These are phyloP conservation scores for Malbranchea zuffiana DNA, from an alignment of 2,329 filamentous ascomycete species.

Conservation along the genomic window DNA sequence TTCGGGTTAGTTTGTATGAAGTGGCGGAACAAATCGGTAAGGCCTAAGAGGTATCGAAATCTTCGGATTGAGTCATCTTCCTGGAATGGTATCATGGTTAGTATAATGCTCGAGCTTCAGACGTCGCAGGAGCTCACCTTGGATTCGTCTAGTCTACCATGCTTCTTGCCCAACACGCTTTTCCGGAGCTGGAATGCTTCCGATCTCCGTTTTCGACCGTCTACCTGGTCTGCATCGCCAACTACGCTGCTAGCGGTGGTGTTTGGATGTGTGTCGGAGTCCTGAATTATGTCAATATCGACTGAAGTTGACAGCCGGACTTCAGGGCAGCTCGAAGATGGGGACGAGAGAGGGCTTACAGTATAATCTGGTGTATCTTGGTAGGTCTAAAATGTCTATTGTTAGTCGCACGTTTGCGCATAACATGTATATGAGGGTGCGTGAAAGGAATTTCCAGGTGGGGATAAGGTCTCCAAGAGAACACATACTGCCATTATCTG, in stretches of 20 bases:
- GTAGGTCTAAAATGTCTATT: slow-evolving; percentile 30
- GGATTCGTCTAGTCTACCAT: slow-evolving; percentile 79
- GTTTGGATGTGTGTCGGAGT: slow-evolving; percentile 56
- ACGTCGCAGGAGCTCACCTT: slow-evolving; percentile 48
- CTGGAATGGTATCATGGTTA: slow-evolving; percentile 36
- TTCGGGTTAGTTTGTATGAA: slow-evolving; percentile 98
- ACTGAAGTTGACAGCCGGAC: neutral
- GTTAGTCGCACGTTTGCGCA: slow-evolving; percentile 5
- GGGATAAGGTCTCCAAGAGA: neutral
- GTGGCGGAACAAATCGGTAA: slow-evolving; percentile 95
- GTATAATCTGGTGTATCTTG: slow-evolving; percentile 55
- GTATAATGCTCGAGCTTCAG: neutral
- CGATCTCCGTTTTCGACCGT: slow-evolving; percentile 75
- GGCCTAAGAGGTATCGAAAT: slow-evolving; percentile 85
- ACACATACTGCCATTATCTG: slow-evolving; percentile 29
- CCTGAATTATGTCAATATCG: slow-evolving; percentile 29
- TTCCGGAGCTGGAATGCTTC: slow-evolving; percentile 84
- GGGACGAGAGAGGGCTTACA: slow-evolving; percentile 25
- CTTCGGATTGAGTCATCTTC: slow-evolving; percentile 91
- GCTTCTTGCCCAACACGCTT: slow-evolving; percentile 89
- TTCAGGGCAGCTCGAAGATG: slow-evolving; percentile 1
- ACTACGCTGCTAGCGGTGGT: slow-evolving; percentile 72
- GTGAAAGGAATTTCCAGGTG: slow-evolving; percentile 1
- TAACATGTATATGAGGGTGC: slow-evolving; percentile 1
- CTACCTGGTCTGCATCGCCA: slow-evolving; percentile 55